Evolutionary conservation across 2,329 filamentous ascomycete genomes (phyloP), one percentile per base, ranked within the genome.

Genomic region (Colletotrichum limetticola): DNA sequence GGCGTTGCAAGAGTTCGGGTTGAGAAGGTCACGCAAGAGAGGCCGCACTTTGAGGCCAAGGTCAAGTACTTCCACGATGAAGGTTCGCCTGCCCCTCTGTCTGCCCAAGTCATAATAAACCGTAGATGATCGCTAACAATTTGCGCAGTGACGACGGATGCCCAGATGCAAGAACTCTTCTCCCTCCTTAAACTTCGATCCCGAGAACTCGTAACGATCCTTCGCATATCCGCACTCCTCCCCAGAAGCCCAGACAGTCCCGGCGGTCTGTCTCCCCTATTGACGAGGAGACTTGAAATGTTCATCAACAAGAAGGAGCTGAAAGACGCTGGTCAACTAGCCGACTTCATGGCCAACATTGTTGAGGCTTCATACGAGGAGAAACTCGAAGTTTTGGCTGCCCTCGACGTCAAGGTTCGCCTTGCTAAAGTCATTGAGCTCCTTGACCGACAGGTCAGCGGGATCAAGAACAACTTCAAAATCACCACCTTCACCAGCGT

Each of bases 261-360:
- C 0, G 88, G 89, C 4, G 69, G 72, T n/a, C 85, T 98, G 19
- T 95, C 95, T 4, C 95, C 96, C 1, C 85, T 96, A n/a, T 88
- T 98, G 65, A 95, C 95, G 0, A 91, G 95, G 63, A 91, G 95
- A 65, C 90, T 99, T 56, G 95, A 98, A 79, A 85, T 95, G 66
- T 97, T 95, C 82, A 98, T 99, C 75, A 89, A 91, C 37, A 91
- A 93, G 81, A 97, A 97, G 80, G 92, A 95, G 72, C 82, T 97
- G 63, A 87, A 90, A 55, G 95, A 98, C 76, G 95, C 95, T 1
- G 96, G 96, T 2, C 86, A 91, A 9, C 87, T 99, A 11, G 96
- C 97, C 7, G 97, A 99, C 81, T 98, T 98, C 81, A 98, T 99
- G 95, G 93, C 95, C 52, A 97, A 98, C 80, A 90, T 98, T 28